phyloP scores from a whole-genome alignment of 129 eudicot species.

The Artemisia argyi region DNA sequence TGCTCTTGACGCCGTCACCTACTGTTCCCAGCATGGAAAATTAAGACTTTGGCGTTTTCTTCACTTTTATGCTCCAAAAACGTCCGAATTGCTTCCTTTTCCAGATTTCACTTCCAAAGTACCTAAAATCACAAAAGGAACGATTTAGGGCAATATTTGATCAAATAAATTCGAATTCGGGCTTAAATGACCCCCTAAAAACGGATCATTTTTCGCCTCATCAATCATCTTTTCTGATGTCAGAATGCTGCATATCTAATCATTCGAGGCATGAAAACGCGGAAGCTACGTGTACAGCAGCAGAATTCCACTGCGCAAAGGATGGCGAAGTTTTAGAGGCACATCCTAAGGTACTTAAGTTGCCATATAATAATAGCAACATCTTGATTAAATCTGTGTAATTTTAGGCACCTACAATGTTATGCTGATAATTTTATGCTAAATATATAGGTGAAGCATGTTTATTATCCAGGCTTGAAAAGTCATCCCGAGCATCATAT shows the following conservation, averaged over 20 bases:
- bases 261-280: slow-evolving; percentile 94
- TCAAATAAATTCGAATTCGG: no score
- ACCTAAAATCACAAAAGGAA: no score
- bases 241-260: slow-evolving; percentile 84
- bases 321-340: slow-evolving; percentile 99
- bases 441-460: slow-evolving; percentile 71
- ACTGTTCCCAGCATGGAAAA: no score
- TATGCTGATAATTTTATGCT: not conserved
- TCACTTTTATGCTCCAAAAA: no score
- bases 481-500: slow-evolving; percentile 87
- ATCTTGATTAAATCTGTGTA: not conserved
- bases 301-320: slow-evolving; percentile 81
- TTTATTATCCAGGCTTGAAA: slow-evolving; percentile 89
- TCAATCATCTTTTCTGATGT: not conserved
- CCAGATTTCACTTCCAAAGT: no score
- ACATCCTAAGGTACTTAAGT: slow-evolving; percentile 80
- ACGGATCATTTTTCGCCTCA: no score
- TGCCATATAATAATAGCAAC: slow-evolving; percentile 11
- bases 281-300: slow-evolving; percentile 91
- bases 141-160: no score
- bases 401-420: not conserved
- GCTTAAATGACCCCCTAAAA: no score
- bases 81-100: no score
- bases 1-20: no score
- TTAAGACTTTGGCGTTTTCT: no score